Evolutionary conservation across 2,329 filamentous ascomycete genomes (phyloP), one percentile per base, ranked within the genome.

Genomic region (Paecilomyces formosus): DNA sequence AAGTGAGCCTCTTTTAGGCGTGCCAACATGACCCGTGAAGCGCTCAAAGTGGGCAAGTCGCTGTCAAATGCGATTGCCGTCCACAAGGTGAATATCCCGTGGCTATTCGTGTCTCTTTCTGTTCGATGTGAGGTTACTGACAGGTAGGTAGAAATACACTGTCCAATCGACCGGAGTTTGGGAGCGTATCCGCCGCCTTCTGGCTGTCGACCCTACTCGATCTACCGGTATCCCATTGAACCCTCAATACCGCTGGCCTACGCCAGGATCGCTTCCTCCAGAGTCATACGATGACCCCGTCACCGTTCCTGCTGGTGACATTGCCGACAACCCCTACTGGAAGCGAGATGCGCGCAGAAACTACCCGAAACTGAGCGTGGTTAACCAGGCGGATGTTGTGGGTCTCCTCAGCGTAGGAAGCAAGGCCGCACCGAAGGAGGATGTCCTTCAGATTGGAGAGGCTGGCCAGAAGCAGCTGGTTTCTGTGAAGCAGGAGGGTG

Each of bases 261-360:
- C 92, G 55, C 94, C 89, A 9, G 91, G 89, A 64, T 81, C 79
- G 65, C 79, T 85, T 68, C 86, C 90, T 68, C 89, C 90, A 35
- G 78, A 83, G 58, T 75, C 75, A 60, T 94, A 93, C 79, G 85
- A 89, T 73, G 91, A 96, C 73, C 89, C 90, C 22, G 88, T 93
- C 60, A 95, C 90, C 13, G 60, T 88, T 0, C 91, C 91, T n/a
- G 89, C 91, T 1, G 90, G 83, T 65, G 91, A 96, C 73, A 87
- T 96, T 68, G 91, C 91, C 68, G 90, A 93, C 75, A 96, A 96
- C 78, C 86, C 91, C 39, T 96, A 97, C 81, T 99, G 92, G 91
- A 95, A 96, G 82, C 92, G 94, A 69, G 94, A 99, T 72, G 76
- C 80, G 61, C 89, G 94, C 67, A 85, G 94, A 68, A 82, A 82